Evolutionary conservation across 2,329 filamentous ascomycete species (phyloP), one percentile per base, ranked within the genome.

Genomic region (Talaromyces atroroseus): DNA sequence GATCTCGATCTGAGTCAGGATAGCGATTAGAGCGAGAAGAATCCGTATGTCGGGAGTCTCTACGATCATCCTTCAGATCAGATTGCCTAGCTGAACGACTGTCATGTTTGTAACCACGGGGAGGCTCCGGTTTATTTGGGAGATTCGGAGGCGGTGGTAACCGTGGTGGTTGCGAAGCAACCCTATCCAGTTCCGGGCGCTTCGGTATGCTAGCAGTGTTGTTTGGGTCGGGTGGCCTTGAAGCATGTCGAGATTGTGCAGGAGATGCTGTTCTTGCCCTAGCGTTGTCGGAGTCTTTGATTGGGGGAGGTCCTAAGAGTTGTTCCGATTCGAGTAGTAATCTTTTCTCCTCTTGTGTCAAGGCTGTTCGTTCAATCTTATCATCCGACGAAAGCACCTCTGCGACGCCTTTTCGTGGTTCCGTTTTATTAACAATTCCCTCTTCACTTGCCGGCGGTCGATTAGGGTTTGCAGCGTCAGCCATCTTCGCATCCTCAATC

Each of bases 401-500:
- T 18, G 36, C 36, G 10, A n/a, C 24, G 12, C 11, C 8, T 21
- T 29, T 32, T 38, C 47, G 36, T 8, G 20, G 24, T 38, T 20
- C n/a, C 21, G 16, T 20, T 10, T 20, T 47, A 18, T 45, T 42
- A 29, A 26, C 26, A 53, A 47, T 23, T 46, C 46, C 44, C 48
- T 62, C 61, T 18, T 59, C 50, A 5, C 18, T 20, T 10, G 18
- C 32, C 32, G 32, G 32, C 14, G 14, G 14, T 3, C 14, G 18
- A 44, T 20, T 23, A 44, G 4, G 20, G 12, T 44, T 20, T 29
- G 63, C 53, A 14, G 61, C 65, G 62, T 76, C 74, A 4, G 62
- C 60, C 68, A 74, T 74, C 57, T 72, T 76, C 6, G 74, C 71
- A 60, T 77, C 76, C 61, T 77, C 75, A 49, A 76, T 74, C 57